phyloP scores from a whole-genome alignment of 106 monocot species.

The Triglochin maritima region DNA sequence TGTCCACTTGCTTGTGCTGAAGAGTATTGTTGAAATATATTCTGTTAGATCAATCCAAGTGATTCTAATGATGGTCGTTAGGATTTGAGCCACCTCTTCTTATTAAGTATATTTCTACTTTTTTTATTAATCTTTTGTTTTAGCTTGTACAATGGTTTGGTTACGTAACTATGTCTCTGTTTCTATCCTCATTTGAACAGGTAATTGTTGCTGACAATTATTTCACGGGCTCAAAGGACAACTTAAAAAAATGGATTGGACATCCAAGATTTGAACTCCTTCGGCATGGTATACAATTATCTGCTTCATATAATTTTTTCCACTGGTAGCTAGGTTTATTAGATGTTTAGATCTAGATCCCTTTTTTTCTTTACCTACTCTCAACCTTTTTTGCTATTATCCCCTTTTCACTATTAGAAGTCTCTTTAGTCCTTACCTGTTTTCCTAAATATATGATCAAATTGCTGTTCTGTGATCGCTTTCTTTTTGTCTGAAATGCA shows the following conservation, averaged over 20 bases:
- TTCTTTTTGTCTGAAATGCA: slow-evolving; percentile 12
- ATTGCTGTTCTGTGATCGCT: neutral
- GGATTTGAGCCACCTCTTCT: too few relatives aligned
- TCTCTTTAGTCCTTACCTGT: too few relatives aligned
- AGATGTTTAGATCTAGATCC: neutral
- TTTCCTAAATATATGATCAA: neutral
- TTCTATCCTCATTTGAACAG: neutral
- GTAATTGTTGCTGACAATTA: slow-evolving; percentile 23
- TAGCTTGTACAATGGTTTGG: too few relatives aligned
- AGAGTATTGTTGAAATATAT: too few relatives aligned
- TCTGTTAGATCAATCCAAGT: too few relatives aligned
- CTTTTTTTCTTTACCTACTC: neutral
- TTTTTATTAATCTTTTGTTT: too few relatives aligned
- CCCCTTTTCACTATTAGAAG: neutral
- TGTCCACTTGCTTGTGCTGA: too few relatives aligned
- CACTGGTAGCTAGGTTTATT: neutral
- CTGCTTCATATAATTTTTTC: neutral
- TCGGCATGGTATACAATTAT: slow-evolving; percentile 52
- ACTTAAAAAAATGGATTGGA: slow-evolving; percentile 20
- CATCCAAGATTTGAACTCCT: slow-evolving; percentile 70
- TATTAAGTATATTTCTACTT: too few relatives aligned
- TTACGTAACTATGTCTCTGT: too few relatives aligned
- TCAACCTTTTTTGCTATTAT: neutral
- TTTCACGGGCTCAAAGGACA: slow-evolving; percentile 25
- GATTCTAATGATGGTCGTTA: too few relatives aligned